Conservation (phyloP, 768 basidiomycete genomes). For the Termitomyces sp. region DNA sequence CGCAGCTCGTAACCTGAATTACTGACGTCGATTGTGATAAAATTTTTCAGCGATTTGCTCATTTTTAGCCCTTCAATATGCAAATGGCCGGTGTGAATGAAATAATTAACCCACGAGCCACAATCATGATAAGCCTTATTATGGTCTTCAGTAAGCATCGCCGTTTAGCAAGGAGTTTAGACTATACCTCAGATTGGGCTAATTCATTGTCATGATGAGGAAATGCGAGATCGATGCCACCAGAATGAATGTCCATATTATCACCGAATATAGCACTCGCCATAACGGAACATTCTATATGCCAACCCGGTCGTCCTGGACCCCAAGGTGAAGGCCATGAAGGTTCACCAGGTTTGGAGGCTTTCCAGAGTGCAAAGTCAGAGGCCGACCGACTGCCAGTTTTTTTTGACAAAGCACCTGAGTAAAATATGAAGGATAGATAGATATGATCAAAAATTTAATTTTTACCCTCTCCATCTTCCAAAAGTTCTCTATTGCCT, state of each 20-base stretch:
- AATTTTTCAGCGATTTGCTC: conserved; percentile 99
- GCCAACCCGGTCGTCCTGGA: conserved; percentile 94
- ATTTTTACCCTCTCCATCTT: conserved; percentile 82
- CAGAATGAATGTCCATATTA: conserved; percentile 96
- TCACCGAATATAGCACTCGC: conserved; percentile 85
- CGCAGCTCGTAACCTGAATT: conserved; percentile 2
- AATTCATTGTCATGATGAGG: conserved; percentile 99
- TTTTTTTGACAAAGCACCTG: conserved; percentile 38
- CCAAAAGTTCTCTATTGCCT: conserved; percentile 84
- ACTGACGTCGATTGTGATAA: conserved; percentile 90
- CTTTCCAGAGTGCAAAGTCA: conserved; percentile 98
- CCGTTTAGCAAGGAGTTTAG: background rate
- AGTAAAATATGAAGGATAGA: conserved; percentile 3
- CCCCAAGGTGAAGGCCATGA: conserved; percentile 98
- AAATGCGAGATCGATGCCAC: conserved; percentile 96
- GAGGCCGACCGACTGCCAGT: conserved; percentile 71
- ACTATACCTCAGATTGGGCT: conserved; percentile 86
- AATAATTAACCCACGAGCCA: conserved; percentile 95
- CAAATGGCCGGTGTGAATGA: conserved; percentile 95
- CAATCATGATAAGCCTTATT: conserved; percentile 88
- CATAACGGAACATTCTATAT: conserved; percentile 99
- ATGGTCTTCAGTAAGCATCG: background rate
- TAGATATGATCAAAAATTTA: background rate
- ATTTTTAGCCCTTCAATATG: conserved; percentile 99
- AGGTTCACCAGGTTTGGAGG: conserved; percentile 93